Evolutionary conservation across 2,329 filamentous ascomycete species (phyloP).

Genomic region (Stagonosporopsis chrysanthemi): DNA sequence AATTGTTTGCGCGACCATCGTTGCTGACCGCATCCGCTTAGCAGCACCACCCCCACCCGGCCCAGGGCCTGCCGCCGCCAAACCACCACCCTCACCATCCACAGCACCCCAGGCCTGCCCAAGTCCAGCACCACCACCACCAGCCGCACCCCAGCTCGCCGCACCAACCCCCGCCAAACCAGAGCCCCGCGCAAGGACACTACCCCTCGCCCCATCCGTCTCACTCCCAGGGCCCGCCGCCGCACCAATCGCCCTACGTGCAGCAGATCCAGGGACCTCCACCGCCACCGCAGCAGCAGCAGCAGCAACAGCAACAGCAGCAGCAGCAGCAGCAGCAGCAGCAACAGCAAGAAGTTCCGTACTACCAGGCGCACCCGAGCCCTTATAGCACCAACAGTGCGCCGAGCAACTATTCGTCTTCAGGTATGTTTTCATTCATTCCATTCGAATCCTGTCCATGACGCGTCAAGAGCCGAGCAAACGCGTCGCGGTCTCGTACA

Average conservation of each 20-base stretch:
- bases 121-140: constrained; percentile 64
- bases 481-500: constrained; percentile 10
- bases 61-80: constrained; percentile 72
- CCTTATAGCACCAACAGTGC: constrained; percentile 84
- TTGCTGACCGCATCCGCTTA: constrained; percentile 42
- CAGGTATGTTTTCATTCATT: constrained; percentile 48
- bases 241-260: constrained; percentile 69
- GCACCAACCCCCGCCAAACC: constrained; percentile 65
- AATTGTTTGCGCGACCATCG: constrained; percentile 25
- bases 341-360: constrained; percentile 73
- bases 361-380: constrained; percentile 81
- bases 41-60: constrained; percentile 79
- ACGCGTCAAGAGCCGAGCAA: constrained; percentile 15
- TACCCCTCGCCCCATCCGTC: constrained; percentile 74
- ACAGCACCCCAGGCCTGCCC: constrained; percentile 69
- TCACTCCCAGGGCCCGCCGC: constrained; percentile 61
- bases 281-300: constrained; percentile 64
- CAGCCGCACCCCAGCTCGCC: constrained; percentile 67
- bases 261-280: constrained; percentile 68
- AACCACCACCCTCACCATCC: constrained; percentile 60
- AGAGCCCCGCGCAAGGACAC: constrained; percentile 63
- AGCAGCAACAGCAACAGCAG: constrained; percentile 50
- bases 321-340: constrained; percentile 58
- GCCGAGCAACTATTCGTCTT: constrained; percentile 83
- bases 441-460: not conserved